These are phyloP conservation scores for Galeopsis tetrahit DNA, from an alignment of 257 asterid species.

Conservation along the genomic window DNA sequence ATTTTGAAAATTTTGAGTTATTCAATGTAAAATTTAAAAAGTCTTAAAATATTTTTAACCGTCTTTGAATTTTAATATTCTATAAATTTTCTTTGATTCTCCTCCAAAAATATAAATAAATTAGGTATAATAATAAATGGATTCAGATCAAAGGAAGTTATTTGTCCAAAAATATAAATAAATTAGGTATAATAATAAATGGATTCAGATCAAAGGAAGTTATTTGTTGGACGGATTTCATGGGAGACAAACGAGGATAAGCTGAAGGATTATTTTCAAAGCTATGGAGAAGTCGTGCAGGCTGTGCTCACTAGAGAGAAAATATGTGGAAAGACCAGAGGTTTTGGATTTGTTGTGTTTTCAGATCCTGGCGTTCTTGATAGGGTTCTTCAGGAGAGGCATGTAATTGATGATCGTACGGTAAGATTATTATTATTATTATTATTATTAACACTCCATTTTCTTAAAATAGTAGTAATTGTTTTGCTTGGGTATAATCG, in stretches of 20 bases:
- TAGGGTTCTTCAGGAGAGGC: slow-evolving; percentile 76
- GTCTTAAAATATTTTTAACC: no score
- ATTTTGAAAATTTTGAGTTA: no score
- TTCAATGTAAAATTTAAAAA: no score
- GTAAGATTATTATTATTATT: slow-evolving; percentile 39
- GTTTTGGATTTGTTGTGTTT: slow-evolving; percentile 83
- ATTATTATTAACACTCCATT: background rate
- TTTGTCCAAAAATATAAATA: slow-evolving; percentile 33
- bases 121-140: slow-evolving; percentile 50
- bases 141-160: slow-evolving; percentile 92
- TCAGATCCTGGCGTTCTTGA: slow-evolving; percentile 76
- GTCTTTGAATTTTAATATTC: no score
- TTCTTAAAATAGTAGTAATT: background rate
- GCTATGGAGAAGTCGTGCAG: slow-evolving; percentile 80
- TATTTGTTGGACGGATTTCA: slow-evolving; percentile 84
- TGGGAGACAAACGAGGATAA: slow-evolving; percentile 88
- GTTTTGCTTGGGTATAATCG: background rate
- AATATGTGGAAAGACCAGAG: slow-evolving; percentile 74
- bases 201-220: slow-evolving; percentile 97
- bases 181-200: slow-evolving; percentile 35
- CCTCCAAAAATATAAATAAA: no score
- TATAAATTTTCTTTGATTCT: no score
- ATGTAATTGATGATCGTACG: slow-evolving; percentile 82
- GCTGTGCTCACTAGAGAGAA: slow-evolving; percentile 82
- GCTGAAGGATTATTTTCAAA: slow-evolving; percentile 72